Conservation (phyloP, 371 early-diverging fungal genomes). For the Mucor saturninus region DNA sequence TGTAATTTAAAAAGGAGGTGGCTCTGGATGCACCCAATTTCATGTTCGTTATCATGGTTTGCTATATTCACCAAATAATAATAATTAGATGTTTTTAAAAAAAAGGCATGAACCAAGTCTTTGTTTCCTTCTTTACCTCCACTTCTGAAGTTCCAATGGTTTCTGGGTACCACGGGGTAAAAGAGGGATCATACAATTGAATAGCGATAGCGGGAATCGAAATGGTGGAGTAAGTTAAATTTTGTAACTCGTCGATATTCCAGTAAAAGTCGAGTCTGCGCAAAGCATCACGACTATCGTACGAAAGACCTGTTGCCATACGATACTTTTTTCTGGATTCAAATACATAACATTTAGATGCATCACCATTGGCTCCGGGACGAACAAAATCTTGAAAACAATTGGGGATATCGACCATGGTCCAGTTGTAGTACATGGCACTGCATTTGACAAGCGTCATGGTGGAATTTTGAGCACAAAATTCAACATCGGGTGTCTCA, state of each 20-base stretch:
- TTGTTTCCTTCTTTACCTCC: constrained; percentile 22
- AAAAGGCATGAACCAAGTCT: not conserved
- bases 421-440: constrained; percentile 35
- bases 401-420: constrained; percentile 12
- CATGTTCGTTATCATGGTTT: constrained; percentile 23
- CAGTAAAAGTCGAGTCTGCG: constrained; percentile 49
- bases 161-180: constrained; percentile 34
- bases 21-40: constrained; percentile 31
- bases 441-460: constrained; percentile 30
- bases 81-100: not conserved
- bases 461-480: constrained; percentile 41
- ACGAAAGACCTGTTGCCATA: constrained; percentile 25
- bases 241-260: constrained; percentile 31
- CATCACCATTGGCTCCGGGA: constrained; percentile 6
- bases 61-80: constrained; percentile 8
- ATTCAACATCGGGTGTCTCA: constrained; percentile 42
- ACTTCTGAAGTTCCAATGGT: constrained; percentile 24
- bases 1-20: constrained; percentile 30
- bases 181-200: constrained; percentile 35
- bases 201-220: constrained; percentile 39
- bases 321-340: constrained; percentile 25
- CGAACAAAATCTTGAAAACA: constrained; percentile 20
- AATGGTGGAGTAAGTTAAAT: constrained; percentile 21
- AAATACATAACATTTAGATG: constrained; percentile 34
- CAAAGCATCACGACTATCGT: constrained; percentile 23